phyloP scores from a whole-genome alignment of 2,329 filamentous ascomycete species.

The Bipolaris sorokiniana region DNA sequence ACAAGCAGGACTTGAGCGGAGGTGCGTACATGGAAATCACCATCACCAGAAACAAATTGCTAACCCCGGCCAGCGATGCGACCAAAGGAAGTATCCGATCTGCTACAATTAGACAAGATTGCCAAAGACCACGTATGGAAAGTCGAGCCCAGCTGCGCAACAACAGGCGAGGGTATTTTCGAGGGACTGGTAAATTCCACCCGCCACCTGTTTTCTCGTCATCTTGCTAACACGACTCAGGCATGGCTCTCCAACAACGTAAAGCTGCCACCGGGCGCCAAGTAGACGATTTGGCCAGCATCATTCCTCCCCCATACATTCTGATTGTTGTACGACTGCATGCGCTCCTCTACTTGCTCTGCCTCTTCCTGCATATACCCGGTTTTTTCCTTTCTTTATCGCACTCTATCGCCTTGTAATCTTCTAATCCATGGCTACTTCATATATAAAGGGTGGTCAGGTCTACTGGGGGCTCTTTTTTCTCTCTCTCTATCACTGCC shows the following conservation, averaged over 20 bases:
- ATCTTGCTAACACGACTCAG: slow-evolving; percentile 28
- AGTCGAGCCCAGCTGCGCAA: slow-evolving; percentile 61
- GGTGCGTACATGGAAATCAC: slow-evolving; percentile 63
- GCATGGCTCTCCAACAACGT: slow-evolving; percentile 60
- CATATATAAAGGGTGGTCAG: background rate
- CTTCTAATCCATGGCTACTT: slow-evolving; percentile 5
- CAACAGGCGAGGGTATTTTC: slow-evolving; percentile 60
- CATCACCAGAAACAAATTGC: background rate
- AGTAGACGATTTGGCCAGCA: slow-evolving; percentile 30
- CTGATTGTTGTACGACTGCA: slow-evolving; percentile 39
- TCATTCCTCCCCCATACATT: background rate
- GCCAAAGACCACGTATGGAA: slow-evolving; percentile 62
- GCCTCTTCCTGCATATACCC: slow-evolving; percentile 49
- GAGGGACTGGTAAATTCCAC: slow-evolving; percentile 53
- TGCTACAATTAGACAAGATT: slow-evolving; percentile 56
- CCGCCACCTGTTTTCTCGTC: background rate
- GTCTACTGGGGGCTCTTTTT: background rate
- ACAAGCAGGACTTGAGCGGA: slow-evolving; percentile 96
- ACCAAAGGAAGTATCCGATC: slow-evolving; percentile 58
- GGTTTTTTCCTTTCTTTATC: slow-evolving; percentile 33
- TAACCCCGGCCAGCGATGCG: slow-evolving; percentile 52
- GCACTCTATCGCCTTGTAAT: slow-evolving; percentile 13
- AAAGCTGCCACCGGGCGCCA: slow-evolving; percentile 51
- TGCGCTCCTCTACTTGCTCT: slow-evolving; percentile 28
- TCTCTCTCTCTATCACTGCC: background rate